Percentiles rank a stretch among this genome's conserved stretches.
These are phyloP conservation scores for Cladorrhinum sp. DNA, from an alignment of 2,329 filamentous ascomycete species.

Conservation along the genomic window DNA sequence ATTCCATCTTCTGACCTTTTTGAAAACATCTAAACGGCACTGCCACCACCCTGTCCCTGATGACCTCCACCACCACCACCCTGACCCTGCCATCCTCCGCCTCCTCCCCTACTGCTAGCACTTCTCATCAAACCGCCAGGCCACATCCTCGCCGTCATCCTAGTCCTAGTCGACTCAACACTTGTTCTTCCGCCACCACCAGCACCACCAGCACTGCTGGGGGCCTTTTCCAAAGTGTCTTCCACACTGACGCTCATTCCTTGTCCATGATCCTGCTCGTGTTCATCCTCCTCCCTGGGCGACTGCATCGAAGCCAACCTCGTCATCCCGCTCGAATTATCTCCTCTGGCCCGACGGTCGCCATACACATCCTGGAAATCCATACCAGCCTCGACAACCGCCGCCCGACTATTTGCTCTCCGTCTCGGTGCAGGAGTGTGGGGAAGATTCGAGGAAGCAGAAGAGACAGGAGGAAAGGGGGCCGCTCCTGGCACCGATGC, in stretches of 20 bases:
- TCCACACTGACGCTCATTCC: background rate
- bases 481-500: too few species aligned
- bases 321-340: slow-evolving; percentile 11
- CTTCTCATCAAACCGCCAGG: background rate
- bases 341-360: background rate
- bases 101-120: background rate
- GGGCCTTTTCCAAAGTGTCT: background rate
- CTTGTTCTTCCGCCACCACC: background rate
- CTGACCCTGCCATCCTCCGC: background rate
- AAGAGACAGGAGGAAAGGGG: slow-evolving; percentile 1
- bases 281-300: slow-evolving; percentile 20
- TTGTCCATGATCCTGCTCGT: background rate
- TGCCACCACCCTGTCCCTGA: too few species aligned
- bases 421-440: slow-evolving; percentile 6
- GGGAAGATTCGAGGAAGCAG: background rate
- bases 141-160: background rate
- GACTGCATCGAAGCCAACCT: slow-evolving; percentile 24
- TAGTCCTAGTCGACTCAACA: background rate
- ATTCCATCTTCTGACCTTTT: too few species aligned
- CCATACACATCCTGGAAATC: slow-evolving; percentile 29
- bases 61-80: background rate
- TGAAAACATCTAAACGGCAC: too few species aligned
- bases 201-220: background rate
- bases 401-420: slow-evolving; percentile 17
- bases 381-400: slow-evolving; percentile 25